Conservation (phyloP, 768 basidiomycete species). For the Termitomyces sp. region DNA sequence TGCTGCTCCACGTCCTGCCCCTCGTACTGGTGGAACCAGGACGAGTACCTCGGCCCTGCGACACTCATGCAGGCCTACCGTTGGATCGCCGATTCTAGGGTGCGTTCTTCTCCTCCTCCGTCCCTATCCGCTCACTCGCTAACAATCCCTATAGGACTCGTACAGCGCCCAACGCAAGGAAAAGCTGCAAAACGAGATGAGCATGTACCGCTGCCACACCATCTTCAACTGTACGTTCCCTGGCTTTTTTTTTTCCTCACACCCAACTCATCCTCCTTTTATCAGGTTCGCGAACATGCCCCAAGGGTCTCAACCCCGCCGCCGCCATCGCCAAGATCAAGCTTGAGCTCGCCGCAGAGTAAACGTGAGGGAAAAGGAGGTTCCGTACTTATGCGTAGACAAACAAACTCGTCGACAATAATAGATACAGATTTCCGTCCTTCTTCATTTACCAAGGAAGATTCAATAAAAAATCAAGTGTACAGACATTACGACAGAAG, state of each 20-base stretch:
- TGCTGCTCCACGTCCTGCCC: conserved; percentile 99
- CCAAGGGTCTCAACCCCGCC: conserved; percentile 94
- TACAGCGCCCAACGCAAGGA: conserved; percentile 81
- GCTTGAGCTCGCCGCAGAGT: conserved; percentile 79
- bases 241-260: not conserved
- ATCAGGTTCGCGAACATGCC: conserved; percentile 93
- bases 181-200: conserved; percentile 92
- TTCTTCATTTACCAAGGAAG: too few relatives aligned
- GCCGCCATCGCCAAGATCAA: conserved; percentile 93
- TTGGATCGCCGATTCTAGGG: conserved; percentile 97
- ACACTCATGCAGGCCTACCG: conserved; percentile 96
- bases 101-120: conserved; percentile 31
- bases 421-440: not conserved
- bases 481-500: too few relatives aligned
- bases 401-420: not conserved
- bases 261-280: not conserved
- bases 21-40: conserved; percentile 99
- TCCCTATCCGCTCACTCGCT: not conserved
- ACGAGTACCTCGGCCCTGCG: conserved; percentile 96
- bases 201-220: conserved; percentile 96
- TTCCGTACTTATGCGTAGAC: too few relatives aligned
- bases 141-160: conserved; percentile 50
- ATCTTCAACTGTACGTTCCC: conserved; percentile 89
- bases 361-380: conserved; percentile 13
- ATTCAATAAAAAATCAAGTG: not conserved